Base-by-base conservation (phyloP, 306 rosid species). In the Citrullus colocynthis region DNA sequence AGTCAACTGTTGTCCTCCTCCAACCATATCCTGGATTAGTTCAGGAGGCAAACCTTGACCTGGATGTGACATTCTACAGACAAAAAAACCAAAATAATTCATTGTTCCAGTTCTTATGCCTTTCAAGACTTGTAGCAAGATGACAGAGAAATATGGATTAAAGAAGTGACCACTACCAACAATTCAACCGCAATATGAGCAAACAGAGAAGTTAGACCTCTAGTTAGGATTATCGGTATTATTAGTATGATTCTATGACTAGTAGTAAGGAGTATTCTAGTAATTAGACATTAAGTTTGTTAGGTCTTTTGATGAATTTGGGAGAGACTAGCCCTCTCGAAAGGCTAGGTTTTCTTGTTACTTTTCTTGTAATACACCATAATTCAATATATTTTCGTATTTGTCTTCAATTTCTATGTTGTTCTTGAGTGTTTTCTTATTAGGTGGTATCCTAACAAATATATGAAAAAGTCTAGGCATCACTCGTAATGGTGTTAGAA, bases 1-100 rank as follows among this genome's bases (percentile, higher is more conserved):
- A 24, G 81, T 84, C 88, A 91, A 88, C 74, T 81, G 87, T 72
- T 84, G 86, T 72, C 84, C 97, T 21, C 83, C 85, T 72, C 87
- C 91, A 45, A 91, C 83, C 91, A 86, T 90, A 17, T 90, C 91
- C 57, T 86, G 86, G 75, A 90, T 84, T 65, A 88, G 81, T 14
- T 83, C 65, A 20, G 87, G 57, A 73, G 97, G 92, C 72, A 93
- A 75, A 61, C 96, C 96, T 85, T 79, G 75, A 76, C 96, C 96
- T 14, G 90, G 90, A 80, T 90, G 97, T 3, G 87, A 80, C 87
- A 90, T 86, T 86, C 97, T 91, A 77, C 87, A 86, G 9, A 49
- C 82, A 84, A 82, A 8, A 2, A 78, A 62, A 21, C 12, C 4
- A 59, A 14, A 15, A 52, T 4, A 1, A 16, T 6, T 78, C 49